These are phyloP conservation scores for Eurotiales sp. DNA, from an alignment of 2,329 filamentous ascomycete species.

Conservation along the genomic window DNA sequence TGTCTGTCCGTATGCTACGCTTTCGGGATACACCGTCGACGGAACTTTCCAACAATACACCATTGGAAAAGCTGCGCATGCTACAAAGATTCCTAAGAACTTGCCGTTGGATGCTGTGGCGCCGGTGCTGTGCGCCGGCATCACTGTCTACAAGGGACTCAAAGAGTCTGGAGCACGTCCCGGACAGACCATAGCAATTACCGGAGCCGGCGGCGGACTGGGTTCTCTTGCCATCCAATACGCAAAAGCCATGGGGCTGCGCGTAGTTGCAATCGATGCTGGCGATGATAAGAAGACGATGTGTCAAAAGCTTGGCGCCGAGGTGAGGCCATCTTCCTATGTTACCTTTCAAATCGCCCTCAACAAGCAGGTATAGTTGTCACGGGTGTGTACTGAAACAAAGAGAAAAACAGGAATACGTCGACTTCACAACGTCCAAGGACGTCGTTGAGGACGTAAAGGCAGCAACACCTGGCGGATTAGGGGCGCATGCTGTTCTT, in stretches of 20 bases:
- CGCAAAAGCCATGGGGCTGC: conserved; percentile 82
- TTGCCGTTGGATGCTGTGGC: conserved; percentile 72
- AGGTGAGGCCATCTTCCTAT: conserved; percentile 26
- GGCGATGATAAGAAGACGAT: conserved; percentile 75
- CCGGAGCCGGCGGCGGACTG: conserved; percentile 81
- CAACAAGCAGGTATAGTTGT: too few species aligned
- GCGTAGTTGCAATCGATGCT: conserved; percentile 74
- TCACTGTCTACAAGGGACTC: conserved; percentile 84
- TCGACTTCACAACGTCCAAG: conserved; percentile 75
- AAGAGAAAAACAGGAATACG: conserved; percentile 54
- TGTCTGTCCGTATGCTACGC: conserved; percentile 68
- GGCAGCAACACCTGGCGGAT: conserved; percentile 71
- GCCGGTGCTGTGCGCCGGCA: conserved; percentile 77
- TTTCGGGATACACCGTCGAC: conserved; percentile 90
- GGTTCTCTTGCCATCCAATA: conserved; percentile 81
- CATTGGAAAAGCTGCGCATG: conserved; percentile 79
- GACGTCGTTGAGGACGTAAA: conserved; percentile 83
- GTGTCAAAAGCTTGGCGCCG: conserved; percentile 64
- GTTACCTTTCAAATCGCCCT: neutral
- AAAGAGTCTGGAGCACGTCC: conserved; percentile 75
- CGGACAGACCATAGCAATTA: conserved; percentile 76
- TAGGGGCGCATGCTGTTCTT: conserved; percentile 83
- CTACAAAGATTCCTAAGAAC: conserved; percentile 75
- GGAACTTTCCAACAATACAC: conserved; percentile 91
- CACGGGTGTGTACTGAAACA: too few species aligned